phyloP scores from a whole-genome alignment of 164 flowering plant species.

The Vitis rupestris region DNA sequence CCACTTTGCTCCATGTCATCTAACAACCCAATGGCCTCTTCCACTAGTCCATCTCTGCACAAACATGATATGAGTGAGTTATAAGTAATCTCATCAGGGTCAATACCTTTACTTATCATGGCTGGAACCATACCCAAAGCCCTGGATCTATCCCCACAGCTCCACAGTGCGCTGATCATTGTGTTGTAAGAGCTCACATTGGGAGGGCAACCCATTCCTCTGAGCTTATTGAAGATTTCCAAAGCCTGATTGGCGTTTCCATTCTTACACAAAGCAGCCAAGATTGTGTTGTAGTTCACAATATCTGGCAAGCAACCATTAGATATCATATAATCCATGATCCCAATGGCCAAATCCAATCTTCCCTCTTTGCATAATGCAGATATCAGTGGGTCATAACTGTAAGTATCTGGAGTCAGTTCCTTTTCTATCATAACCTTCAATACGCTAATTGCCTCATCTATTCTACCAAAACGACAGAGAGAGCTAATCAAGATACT shows the following conservation, averaged over 20 bases:
- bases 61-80: conserved; percentile 67
- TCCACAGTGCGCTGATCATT: conserved; percentile 74
- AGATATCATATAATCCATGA: conserved; percentile 63
- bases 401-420: conserved; percentile 59
- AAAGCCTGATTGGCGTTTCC: conserved; percentile 60
- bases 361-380: conserved; percentile 72
- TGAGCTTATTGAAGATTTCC: conserved; percentile 55
- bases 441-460: conserved; percentile 53
- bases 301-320: conserved; percentile 73
- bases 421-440: conserved; percentile 65
- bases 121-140: conserved; percentile 57
- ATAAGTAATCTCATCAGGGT: conserved; percentile 71
- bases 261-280: conserved; percentile 62
- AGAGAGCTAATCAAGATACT: conserved; percentile 65
- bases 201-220: conserved; percentile 54
- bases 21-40: conserved; percentile 61
- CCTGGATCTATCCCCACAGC: conserved; percentile 38
- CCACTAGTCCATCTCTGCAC: conserved; percentile 80
- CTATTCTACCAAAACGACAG: conserved; percentile 63
- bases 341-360: conserved; percentile 56
- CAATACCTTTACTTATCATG: conserved; percentile 57
- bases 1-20: conserved; percentile 51
- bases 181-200: conserved; percentile 73
- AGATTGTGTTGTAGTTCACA: conserved; percentile 67
- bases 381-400: conserved; percentile 73